Percentiles rank a stretch among this genome's conserved stretches.
Conservation (phyloP, 345 rosid genomes). For the Camelina neglecta region DNA sequence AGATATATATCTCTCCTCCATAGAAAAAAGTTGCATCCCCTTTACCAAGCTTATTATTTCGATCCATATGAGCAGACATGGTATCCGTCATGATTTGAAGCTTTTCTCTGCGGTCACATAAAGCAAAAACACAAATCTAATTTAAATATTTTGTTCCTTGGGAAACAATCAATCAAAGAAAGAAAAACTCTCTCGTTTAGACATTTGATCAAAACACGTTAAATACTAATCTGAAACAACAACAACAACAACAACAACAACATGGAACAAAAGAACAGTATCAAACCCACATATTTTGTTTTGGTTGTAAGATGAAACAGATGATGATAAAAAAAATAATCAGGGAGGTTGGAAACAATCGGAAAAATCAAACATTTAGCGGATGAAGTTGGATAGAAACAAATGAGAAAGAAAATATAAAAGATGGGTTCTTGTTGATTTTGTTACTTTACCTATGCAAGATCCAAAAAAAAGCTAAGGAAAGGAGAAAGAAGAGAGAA, state of each 20-base stretch:
- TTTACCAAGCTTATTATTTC: conserved; percentile 51
- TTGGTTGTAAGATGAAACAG: not conserved
- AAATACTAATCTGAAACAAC: not conserved
- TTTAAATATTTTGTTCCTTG: conserved; percentile 21
- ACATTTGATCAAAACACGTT: conserved; percentile 22
- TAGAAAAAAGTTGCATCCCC: not conserved
- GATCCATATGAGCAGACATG: conserved; percentile 54
- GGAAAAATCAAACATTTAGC: conserved; percentile 30
- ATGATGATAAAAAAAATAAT: not conserved
- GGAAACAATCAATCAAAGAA: conserved; percentile 30
- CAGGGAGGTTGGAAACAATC: conserved; percentile 38
- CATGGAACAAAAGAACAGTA: not conserved
- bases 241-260: too few species aligned
- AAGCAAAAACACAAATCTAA: not conserved
- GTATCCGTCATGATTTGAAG: conserved; percentile 52
- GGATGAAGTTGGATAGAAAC: not conserved
- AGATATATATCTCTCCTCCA: not conserved
- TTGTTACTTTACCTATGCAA: conserved; percentile 36
- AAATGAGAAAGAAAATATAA: not conserved
- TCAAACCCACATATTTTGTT: conserved; percentile 25
- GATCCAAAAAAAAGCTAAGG: conserved; percentile 36
- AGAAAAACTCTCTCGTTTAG: conserved; percentile 1
- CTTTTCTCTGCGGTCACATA: conserved; percentile 42
- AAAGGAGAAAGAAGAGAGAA: conserved; percentile 5
- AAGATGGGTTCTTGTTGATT: not conserved